phyloP scores from a whole-genome alignment of 352 stramenopile genomes.

The Halophytophthora batemanensis region DNA sequence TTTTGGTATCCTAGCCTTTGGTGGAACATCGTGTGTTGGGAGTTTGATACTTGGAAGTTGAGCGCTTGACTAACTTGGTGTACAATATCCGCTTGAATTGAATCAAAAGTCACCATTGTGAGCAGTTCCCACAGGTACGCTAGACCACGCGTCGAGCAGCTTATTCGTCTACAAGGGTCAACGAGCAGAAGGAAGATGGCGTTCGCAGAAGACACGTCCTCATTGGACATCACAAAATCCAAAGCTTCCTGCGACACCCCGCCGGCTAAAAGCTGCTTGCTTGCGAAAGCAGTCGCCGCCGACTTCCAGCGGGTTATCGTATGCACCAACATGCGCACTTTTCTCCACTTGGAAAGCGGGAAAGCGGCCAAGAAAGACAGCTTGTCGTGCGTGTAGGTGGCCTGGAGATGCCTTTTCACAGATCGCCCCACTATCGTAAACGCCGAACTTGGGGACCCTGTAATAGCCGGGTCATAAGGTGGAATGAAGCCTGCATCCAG shows the following conservation, averaged over 20 bases:
- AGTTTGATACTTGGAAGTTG: constrained; percentile 21
- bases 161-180: constrained; percentile 48
- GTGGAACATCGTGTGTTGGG: constrained; percentile 1
- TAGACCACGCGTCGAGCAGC: constrained; percentile 37
- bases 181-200: constrained; percentile 32
- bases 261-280: not conserved
- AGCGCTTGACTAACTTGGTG: constrained; percentile 53
- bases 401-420: constrained; percentile 22
- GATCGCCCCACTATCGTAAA: constrained; percentile 14
- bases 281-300: not conserved
- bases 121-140: constrained; percentile 47
- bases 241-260: constrained; percentile 24
- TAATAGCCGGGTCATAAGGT: constrained; percentile 29
- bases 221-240: constrained; percentile 30
- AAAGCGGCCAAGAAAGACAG: constrained; percentile 40
- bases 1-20: constrained; percentile 6
- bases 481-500: constrained; percentile 34
- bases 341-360: constrained; percentile 46
- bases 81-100: constrained; percentile 49
- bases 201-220: constrained; percentile 19
- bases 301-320: constrained; percentile 38
- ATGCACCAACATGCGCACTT: constrained; percentile 39
- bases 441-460: constrained; percentile 9
- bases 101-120: constrained; percentile 35
- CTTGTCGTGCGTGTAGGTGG: constrained; percentile 24